Percentiles rank a stretch among this genome's conserved stretches.
Conservation (phyloP, 176 grass and related monocot species). For the Alloteropsis semialata region DNA sequence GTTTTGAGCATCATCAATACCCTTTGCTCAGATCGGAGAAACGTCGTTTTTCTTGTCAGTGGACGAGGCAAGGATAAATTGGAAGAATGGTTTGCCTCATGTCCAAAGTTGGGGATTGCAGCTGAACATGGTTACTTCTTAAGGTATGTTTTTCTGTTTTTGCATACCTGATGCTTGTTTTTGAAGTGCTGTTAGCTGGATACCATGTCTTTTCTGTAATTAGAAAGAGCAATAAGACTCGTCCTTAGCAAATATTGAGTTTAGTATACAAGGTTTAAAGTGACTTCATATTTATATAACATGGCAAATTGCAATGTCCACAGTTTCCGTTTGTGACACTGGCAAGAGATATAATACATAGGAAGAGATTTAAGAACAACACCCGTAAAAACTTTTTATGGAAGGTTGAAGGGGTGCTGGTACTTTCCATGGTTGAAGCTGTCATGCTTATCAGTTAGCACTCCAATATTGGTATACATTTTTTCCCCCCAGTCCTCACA, state of each 20-base stretch:
- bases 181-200: background rate
- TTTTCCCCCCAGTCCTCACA: background rate
- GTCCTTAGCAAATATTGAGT: slow-evolving; percentile 7
- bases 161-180: background rate
- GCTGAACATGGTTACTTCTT: slow-evolving; percentile 90
- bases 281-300: background rate
- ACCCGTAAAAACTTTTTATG: background rate
- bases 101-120: slow-evolving; percentile 71
- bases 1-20: slow-evolving; percentile 74
- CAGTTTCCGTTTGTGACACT: background rate
- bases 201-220: slow-evolving; percentile 8
- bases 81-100: slow-evolving; percentile 70
- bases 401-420: background rate
- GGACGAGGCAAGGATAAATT: slow-evolving; percentile 63
- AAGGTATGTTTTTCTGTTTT: slow-evolving; percentile 47
- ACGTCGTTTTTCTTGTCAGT: slow-evolving; percentile 76
- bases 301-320: background rate
- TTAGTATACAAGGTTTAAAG: background rate
- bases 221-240: background rate
- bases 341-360: background rate
- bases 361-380: background rate
- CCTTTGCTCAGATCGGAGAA: slow-evolving; percentile 72
- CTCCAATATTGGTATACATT: background rate
- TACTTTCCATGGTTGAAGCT: background rate
- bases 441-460: background rate